A percentile compares a stretch with the other conserved stretches of the same genome.
These are phyloP conservation scores for Lepiota subincarnata DNA, from an alignment of 768 basidiomycete species.

Conservation along the genomic window DNA sequence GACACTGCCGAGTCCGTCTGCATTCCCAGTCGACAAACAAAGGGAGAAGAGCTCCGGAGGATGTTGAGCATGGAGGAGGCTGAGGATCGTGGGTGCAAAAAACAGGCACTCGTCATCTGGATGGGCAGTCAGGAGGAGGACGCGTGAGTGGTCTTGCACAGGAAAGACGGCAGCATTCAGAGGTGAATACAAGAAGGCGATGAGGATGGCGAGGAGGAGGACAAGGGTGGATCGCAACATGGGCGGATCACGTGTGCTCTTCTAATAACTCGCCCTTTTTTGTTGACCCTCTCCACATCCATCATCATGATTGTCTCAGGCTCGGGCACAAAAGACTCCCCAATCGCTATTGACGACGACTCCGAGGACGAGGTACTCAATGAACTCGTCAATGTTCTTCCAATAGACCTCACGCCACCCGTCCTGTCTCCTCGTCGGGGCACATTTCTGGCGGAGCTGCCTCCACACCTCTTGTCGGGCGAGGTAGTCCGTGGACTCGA, in stretches of 20 bases:
- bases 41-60: conserved; percentile 44
- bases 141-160: conserved; percentile 14
- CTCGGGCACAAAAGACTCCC: conserved; percentile 30
- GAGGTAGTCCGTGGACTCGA: neutral
- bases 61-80: conserved; percentile 30
- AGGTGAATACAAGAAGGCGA: conserved; percentile 29
- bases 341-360: conserved; percentile 37
- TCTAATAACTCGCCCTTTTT: conserved; percentile 7
- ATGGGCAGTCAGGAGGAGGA: conserved; percentile 84
- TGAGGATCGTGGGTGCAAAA: conserved; percentile 80
- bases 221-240: conserved; percentile 16
- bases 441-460: conserved; percentile 3
- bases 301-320: conserved; percentile 20
- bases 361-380: conserved; percentile 37
- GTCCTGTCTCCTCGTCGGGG: conserved; percentile 9
- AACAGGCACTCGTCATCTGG: conserved; percentile 96
- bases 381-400: conserved; percentile 21
- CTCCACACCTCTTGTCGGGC: neutral
- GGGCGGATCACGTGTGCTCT: neutral
- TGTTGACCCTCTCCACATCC: conserved; percentile 10
- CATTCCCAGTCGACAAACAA: conserved; percentile 77
- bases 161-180: conserved; percentile 21
- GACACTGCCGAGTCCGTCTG: conserved; percentile 65
- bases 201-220: conserved; percentile 26
- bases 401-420: neutral